Conservation (phyloP, 495 filamentous ascomycete genomes). For the Acidiella bohemica region DNA sequence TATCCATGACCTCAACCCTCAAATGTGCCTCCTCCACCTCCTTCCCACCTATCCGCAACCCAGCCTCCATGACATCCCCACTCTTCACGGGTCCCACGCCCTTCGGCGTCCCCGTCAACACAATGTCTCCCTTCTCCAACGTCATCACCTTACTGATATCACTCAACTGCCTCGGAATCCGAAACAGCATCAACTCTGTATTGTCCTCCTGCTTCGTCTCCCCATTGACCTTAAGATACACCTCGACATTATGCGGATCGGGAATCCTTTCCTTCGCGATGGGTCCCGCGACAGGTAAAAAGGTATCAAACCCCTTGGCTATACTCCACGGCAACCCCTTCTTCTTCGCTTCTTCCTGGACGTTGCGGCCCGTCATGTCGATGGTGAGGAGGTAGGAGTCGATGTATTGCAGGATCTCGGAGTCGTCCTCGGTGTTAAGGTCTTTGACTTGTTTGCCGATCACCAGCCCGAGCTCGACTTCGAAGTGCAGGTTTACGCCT, state of each 20-base stretch:
- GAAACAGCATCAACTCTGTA: constrained; percentile 83
- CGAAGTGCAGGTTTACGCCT: constrained; percentile 80
- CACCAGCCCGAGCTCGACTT: constrained; percentile 83
- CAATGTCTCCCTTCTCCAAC: constrained; percentile 77
- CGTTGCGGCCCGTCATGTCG: constrained; percentile 88
- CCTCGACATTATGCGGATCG: constrained; percentile 74
- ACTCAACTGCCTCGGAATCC: constrained; percentile 69
- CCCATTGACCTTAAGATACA: constrained; percentile 70
- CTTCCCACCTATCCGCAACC: constrained; percentile 66
- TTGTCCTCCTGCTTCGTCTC: constrained; percentile 65
- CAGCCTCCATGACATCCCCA: constrained; percentile 81
- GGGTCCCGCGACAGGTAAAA: constrained; percentile 66
- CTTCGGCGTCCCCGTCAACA: constrained; percentile 93
- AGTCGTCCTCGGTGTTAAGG: constrained; percentile 50
- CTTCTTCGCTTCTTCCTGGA: constrained; percentile 90
- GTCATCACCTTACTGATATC: constrained; percentile 94
- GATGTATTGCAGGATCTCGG: constrained; percentile 41
- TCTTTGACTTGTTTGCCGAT: constrained; percentile 68
- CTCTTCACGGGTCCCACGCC: constrained; percentile 76
- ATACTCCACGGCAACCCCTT: constrained; percentile 95
- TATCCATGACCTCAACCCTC: constrained; percentile 68
- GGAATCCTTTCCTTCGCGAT: constrained; percentile 67
- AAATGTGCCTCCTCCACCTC: constrained; percentile 78
- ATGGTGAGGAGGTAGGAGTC: constrained; percentile 69
- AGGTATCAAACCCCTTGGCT: constrained; percentile 94